Conservation (phyloP, 345 rosid genomes). For the Populus ilicifolia region DNA sequence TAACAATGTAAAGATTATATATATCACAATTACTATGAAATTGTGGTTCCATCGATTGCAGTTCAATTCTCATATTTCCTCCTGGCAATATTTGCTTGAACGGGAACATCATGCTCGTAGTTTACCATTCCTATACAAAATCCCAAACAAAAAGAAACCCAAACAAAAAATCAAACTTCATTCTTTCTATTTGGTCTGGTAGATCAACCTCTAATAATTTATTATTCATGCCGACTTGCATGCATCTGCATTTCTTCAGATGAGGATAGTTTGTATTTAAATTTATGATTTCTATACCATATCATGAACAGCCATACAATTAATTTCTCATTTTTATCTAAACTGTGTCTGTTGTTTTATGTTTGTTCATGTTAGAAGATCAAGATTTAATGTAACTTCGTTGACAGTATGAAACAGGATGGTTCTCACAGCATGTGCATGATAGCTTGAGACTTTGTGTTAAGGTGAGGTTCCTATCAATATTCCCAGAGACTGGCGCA, state of each 20-base stretch:
- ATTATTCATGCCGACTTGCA: not conserved
- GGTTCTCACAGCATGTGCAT: conserved; percentile 70
- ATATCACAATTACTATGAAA: conserved; percentile 36
- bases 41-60: conserved; percentile 41
- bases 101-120: conserved; percentile 80
- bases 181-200: not conserved
- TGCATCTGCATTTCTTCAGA: not conserved
- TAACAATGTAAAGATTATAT: not conserved
- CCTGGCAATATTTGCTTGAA: conserved; percentile 67
- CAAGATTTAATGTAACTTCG: conserved; percentile 14
- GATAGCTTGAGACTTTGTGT: conserved; percentile 73
- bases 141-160: conserved; percentile 1
- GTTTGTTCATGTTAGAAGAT: conserved; percentile 6
- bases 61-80: conserved; percentile 61
- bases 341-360: not conserved
- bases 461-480: conserved; percentile 71
- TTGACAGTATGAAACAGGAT: conserved; percentile 77
- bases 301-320: not conserved
- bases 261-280: not conserved
- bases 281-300: not conserved
- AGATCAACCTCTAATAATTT: not conserved
- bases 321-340: not conserved
- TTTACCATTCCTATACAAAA: conserved; percentile 70
- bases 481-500: conserved; percentile 66
- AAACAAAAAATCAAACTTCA: not conserved